A percentile compares a stretch with the other conserved stretches of the same genome.
Evolutionary conservation across 257 asterid species (phyloP).

Genomic region (Nicotiana tomentosiformis): DNA sequence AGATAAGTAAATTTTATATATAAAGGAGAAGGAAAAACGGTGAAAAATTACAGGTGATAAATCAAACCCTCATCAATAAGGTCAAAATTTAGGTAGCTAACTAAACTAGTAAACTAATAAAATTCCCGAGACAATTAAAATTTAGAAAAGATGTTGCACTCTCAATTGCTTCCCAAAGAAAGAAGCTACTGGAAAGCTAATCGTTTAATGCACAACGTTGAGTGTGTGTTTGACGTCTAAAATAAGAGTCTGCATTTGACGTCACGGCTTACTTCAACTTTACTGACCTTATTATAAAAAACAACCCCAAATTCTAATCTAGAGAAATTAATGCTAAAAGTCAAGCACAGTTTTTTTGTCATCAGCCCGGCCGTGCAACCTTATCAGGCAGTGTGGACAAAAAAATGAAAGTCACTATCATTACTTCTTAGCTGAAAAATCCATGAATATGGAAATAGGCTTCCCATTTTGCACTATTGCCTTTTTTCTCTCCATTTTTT

Average conservation of each 20-base stretch:
- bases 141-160: not conserved
- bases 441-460: constrained; percentile 13
- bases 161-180: too few species aligned
- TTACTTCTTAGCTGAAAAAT: not conserved
- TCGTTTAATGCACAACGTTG: not conserved
- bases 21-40: too few species aligned
- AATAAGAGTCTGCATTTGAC: not conserved
- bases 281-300: not conserved
- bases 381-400: not conserved
- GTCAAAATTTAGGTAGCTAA: too few species aligned
- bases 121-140: too few species aligned
- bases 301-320: not conserved
- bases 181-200: not conserved
- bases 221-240: not conserved
- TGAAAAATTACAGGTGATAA: too few species aligned
- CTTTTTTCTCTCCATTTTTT: constrained; percentile 10
- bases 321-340: not conserved
- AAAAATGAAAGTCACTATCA: not conserved
- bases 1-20: too few species aligned
- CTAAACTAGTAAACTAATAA: too few species aligned
- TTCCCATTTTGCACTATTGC: constrained; percentile 3
- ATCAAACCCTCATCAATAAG: too few species aligned
- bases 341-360: not conserved
- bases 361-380: not conserved
- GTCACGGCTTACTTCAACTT: constrained; percentile 4